phyloP scores from a whole-genome alignment of 352 stramenopile species.

The Pythium myriotylum region DNA sequence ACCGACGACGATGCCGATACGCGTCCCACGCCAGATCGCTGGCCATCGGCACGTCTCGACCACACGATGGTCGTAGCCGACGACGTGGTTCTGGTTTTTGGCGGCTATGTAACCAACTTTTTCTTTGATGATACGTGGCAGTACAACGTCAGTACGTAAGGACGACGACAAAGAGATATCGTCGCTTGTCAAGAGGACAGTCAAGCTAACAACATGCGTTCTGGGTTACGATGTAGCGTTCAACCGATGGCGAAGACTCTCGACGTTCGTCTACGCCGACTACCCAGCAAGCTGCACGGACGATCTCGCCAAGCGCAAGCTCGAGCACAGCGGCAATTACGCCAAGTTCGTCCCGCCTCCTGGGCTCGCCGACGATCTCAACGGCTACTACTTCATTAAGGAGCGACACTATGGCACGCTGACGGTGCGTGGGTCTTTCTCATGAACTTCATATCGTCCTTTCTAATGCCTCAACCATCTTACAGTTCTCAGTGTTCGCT shows the following conservation, averaged over 20 bases:
- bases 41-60: slow-evolving; percentile 76
- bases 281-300: slow-evolving; percentile 92
- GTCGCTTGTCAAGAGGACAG: not conserved
- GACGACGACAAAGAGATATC: too few relatives aligned
- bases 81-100: slow-evolving; percentile 91
- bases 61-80: slow-evolving; percentile 77
- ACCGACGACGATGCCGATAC: slow-evolving; percentile 13
- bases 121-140: slow-evolving; percentile 96
- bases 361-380: slow-evolving; percentile 34
- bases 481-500: slow-evolving; percentile 86
- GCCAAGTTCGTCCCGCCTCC: slow-evolving; percentile 41
- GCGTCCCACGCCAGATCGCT: slow-evolving; percentile 20
- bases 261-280: slow-evolving; percentile 87
- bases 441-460: too few relatives aligned
- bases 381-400: slow-evolving; percentile 71
- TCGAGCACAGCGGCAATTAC: slow-evolving; percentile 80
- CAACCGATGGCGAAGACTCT: slow-evolving; percentile 91
- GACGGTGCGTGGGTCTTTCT: slow-evolving; percentile 39
- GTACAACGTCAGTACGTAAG: slow-evolving; percentile 92
- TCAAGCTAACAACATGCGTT: not conserved
- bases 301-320: slow-evolving; percentile 68
- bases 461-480: too few relatives aligned
- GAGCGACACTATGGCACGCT: slow-evolving; percentile 74
- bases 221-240: slow-evolving; percentile 32
- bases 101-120: slow-evolving; percentile 93